Conservation (phyloP, 2,329 filamentous ascomycete genomes). For the Penicillium fuscoglaucum region DNA sequence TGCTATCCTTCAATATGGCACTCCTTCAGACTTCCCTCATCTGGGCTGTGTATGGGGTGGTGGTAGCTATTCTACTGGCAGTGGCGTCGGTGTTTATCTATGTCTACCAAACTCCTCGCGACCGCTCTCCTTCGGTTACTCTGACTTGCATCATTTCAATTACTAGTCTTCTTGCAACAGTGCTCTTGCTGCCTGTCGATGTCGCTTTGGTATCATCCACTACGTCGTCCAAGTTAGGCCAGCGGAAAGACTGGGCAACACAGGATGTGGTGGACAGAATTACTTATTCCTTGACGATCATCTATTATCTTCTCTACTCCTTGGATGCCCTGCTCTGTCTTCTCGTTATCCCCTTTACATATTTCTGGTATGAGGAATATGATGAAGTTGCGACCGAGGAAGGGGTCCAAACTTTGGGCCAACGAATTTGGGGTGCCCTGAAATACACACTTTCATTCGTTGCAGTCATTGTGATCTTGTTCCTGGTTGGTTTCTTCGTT, state of each 20-base stretch:
- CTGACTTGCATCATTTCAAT: conserved; percentile 83
- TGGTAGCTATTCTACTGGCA: conserved; percentile 71
- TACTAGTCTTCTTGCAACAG: conserved; percentile 83
- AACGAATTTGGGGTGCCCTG: conserved; percentile 76
- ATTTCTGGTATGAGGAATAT: conserved; percentile 98
- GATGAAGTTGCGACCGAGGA: conserved; percentile 85
- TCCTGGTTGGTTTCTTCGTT: conserved; percentile 91
- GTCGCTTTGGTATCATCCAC: conserved; percentile 93
- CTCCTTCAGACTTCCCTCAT: conserved; percentile 86
- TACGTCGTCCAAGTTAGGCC: conserved; percentile 69
- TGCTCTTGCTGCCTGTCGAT: conserved; percentile 90
- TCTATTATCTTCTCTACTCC: conserved; percentile 92
- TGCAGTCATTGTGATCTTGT: conserved; percentile 70
- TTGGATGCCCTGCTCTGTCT: conserved; percentile 88
- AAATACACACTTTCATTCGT: conserved; percentile 91
- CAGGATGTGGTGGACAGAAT: conserved; percentile 76
- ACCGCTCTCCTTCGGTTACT: conserved; percentile 79
- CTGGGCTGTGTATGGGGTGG: conserved; percentile 89
- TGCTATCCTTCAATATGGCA: conserved; percentile 50
- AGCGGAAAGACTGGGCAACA: conserved; percentile 93
- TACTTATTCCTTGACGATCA: conserved; percentile 74
- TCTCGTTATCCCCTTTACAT: conserved; percentile 87
- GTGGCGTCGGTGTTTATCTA: conserved; percentile 84
- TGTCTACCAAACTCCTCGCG: conserved; percentile 84
- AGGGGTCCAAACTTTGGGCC: conserved; percentile 68